These are phyloP conservation scores for Botrytis byssoidea DNA, from an alignment of 2,329 filamentous ascomycete genomes.

Conservation along the genomic window DNA sequence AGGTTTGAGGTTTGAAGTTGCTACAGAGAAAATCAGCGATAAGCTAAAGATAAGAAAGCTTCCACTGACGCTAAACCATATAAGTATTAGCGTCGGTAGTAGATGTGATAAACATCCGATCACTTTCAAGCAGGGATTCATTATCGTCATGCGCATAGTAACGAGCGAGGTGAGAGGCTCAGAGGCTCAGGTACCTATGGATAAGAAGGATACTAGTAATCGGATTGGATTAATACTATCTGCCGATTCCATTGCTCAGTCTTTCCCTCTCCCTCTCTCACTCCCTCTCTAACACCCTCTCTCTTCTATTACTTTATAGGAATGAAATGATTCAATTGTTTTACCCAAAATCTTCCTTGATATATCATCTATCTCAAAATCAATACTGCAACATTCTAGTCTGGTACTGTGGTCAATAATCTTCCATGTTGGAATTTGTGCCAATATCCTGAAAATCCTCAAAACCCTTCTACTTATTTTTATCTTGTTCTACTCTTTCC, in stretches of 20 bases:
- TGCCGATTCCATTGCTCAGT: not conserved
- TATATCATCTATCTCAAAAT: not conserved
- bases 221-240: not conserved
- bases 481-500: slow-evolving; percentile 1
- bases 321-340: not conserved
- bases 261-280: not conserved
- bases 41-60: not conserved
- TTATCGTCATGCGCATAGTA: slow-evolving; percentile 14
- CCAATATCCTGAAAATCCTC: slow-evolving; percentile 5
- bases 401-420: not conserved
- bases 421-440: not conserved
- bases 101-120: not conserved
- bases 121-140: not conserved
- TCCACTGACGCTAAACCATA: not conserved
- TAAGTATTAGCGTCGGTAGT: not conserved
- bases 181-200: too few relatives aligned
- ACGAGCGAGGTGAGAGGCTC: too few relatives aligned
- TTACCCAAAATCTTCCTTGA: not conserved
- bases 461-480: slow-evolving; percentile 10
- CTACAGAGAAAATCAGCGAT: not conserved
- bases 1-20: not conserved
- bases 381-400: not conserved
- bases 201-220: too few relatives aligned
- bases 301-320: not conserved
- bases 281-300: too few relatives aligned